These are phyloP conservation scores for Mycena leptocephala DNA, from an alignment of 768 basidiomycete genomes.

Conservation along the genomic window DNA sequence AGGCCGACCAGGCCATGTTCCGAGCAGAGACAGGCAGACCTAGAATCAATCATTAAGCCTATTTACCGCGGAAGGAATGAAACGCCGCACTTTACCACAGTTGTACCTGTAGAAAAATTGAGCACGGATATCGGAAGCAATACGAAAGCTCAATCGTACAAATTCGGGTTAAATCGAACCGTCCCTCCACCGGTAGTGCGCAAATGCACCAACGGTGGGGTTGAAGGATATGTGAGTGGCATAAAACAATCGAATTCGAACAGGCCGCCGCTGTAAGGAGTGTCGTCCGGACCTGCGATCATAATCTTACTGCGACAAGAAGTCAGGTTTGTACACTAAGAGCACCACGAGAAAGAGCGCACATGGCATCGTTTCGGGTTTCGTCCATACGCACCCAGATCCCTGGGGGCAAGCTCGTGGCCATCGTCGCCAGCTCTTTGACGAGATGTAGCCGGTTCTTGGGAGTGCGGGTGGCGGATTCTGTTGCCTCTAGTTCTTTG, in stretches of 20 bases:
- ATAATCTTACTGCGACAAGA: conserved; percentile 61
- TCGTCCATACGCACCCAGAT: conserved; percentile 74
- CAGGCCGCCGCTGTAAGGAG: conserved; percentile 69
- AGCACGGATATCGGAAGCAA: background rate
- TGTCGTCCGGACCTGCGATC: conserved; percentile 72
- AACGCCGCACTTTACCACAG: conserved; percentile 23
- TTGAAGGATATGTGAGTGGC: conserved; percentile 65
- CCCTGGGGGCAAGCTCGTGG: conserved; percentile 70
- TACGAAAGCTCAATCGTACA: conserved; percentile 51
- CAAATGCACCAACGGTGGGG: conserved; percentile 65
- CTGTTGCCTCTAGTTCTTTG: conserved; percentile 48
- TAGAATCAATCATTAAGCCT: conserved; percentile 50
- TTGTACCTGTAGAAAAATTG: conserved; percentile 17
- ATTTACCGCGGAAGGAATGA: no score
- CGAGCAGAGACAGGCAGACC: conserved; percentile 70
- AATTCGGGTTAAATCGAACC: conserved; percentile 72
- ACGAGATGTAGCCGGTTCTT: conserved; percentile 67
- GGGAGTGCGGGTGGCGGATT: conserved; percentile 58
- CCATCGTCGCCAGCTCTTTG: conserved; percentile 71
- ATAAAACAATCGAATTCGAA: conserved; percentile 75
- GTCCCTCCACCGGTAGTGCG: conserved; percentile 67
- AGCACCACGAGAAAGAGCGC: conserved; percentile 38
- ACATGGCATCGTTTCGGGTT: conserved; percentile 71
- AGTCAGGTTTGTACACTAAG: conserved; percentile 22
- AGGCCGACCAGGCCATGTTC: conserved; percentile 70